These are phyloP conservation scores for Dactylellina cionopaga DNA, from an alignment of 2,329 filamentous ascomycete genomes.

Conservation along the genomic window DNA sequence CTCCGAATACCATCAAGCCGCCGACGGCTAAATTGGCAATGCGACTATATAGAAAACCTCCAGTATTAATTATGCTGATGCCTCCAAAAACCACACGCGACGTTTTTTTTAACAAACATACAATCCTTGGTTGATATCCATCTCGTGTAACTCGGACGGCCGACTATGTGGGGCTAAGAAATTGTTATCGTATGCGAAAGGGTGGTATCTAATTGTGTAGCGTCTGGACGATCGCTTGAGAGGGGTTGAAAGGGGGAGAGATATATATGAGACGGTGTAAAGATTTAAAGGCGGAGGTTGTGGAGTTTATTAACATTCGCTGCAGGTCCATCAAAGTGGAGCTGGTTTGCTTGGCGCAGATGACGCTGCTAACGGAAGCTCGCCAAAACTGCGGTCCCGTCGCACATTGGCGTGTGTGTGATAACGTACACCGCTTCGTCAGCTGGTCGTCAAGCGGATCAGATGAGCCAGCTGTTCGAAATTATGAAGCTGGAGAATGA, in stretches of 20 bases:
- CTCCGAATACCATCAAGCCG: conserved; percentile 86
- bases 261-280: no score
- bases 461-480: not conserved
- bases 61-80: conserved; percentile 4
- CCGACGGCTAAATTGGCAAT: conserved; percentile 92
- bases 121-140: conserved; percentile 44
- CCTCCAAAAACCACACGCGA: no score
- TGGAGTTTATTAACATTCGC: conserved; percentile 33
- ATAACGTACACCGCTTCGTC: conserved; percentile 46
- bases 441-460: conserved; percentile 19
- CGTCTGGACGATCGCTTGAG: not conserved
- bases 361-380: conserved; percentile 10
- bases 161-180: not conserved
- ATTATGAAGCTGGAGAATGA: not conserved
- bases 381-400: no score
- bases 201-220: no score
- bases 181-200: no score
- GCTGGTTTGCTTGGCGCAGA: conserved; percentile 3
- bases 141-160: not conserved
- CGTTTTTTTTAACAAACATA: not conserved
- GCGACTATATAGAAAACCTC: conserved; percentile 63
- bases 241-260: no score
- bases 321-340: no score
- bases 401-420: conserved; percentile 5
- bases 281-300: not conserved